These are phyloP conservation scores for Fusarium xylarioides DNA, from an alignment of 2,329 filamentous ascomycete species.

Conservation along the genomic window DNA sequence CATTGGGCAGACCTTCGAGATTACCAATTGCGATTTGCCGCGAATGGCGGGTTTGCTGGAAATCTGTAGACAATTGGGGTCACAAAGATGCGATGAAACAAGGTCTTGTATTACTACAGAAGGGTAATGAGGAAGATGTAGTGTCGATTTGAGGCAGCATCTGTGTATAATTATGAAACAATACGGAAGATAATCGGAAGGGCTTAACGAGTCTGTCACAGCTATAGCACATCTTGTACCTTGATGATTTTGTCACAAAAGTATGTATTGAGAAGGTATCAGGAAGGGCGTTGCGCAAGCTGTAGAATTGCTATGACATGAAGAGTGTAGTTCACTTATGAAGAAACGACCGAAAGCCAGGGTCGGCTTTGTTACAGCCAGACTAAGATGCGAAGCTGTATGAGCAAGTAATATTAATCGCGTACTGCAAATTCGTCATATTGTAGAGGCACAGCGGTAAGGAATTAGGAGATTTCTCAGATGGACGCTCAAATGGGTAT, in stretches of 20 bases:
- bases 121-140: not conserved
- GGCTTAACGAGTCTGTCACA: not conserved
- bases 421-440: no score
- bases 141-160: not conserved
- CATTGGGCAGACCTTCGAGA: slow-evolving; percentile 83
- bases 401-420: not conserved
- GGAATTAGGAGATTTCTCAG: not conserved
- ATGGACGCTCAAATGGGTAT: slow-evolving; percentile 31
- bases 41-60: slow-evolving; percentile 65
- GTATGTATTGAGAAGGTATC: not conserved
- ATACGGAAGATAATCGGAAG: not conserved
- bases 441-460: not conserved
- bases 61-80: slow-evolving; percentile 23
- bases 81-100: not conserved
- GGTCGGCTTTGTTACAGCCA: not conserved
- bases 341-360: not conserved
- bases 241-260: not conserved
- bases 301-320: not conserved
- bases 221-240: not conserved
- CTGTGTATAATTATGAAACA: slow-evolving; percentile 13
- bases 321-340: not conserved
- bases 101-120: not conserved
- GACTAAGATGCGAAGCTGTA: not conserved
- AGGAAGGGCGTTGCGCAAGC: not conserved
- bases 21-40: slow-evolving; percentile 77